Base-by-base conservation (phyloP, 1,284 basidiomycete genomes). In the Ceratobasidium sp. region DNA sequence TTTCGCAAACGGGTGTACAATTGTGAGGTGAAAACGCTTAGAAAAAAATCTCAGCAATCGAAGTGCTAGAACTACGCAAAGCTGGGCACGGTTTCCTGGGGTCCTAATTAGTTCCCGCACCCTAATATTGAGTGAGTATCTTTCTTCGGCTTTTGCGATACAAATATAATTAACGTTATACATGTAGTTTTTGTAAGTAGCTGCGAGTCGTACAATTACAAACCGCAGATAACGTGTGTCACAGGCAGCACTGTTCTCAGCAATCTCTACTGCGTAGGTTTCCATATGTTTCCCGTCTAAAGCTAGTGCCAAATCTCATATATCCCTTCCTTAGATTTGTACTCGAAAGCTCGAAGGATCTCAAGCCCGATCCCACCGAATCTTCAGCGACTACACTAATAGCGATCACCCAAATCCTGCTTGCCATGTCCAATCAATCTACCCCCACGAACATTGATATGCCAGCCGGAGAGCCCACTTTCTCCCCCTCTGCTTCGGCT, bases 361-460 rank as follows among this genome's bases (percentile, higher is more conserved):
- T 69, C n/a, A 44, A 57, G 41, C 53, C 51, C 6, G 65, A 69
- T 17, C 53, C 51, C 14, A 53, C 65, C 65, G 53, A 69, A 9
- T 45, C 44, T 4, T 57, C 65, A 24, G 65, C 65, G 2, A 24
- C 54, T 27, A 69, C 51, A 24, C 33, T 69, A 41, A 51, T 56
- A 22, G 22, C 56, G 1, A 69, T 69, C 22, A 56, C 65, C 15
- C 65, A 69, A 14, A 45, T 31, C 19, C 54, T 69, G 1, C 19
- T 33, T 17, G 54, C 65, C 5, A 69, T 69, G 1, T 41, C 51
- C 36, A 69, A 45, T 1, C 56, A 47, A 11, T n/a, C 41, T 7
- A n/a, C 41, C 1, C 9, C 22, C 1, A 17, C 24, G 1, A 11
- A 24, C 1, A 1, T 53, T 17, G 9, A 36, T 48, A 19, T n/a